Evolutionary conservation across 2,329 filamentous ascomycete species (phyloP), one percentile per base, ranked within the genome.

Genomic region (Pleomassaria siparia): DNA sequence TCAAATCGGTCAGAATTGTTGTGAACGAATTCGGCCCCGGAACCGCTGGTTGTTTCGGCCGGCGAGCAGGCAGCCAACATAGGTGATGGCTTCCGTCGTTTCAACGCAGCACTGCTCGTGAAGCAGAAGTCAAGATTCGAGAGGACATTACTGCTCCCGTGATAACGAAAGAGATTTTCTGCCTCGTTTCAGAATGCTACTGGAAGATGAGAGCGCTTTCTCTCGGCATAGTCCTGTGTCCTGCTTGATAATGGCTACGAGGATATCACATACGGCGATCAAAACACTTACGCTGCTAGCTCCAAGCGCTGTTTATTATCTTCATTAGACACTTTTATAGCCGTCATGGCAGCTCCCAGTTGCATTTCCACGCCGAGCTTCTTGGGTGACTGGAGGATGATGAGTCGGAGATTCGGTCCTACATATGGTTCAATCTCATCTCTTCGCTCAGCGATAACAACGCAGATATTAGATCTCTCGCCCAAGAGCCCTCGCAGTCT

Each of bases 261-360:
- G 10, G 26, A 33, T 11, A 15, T 15, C 4, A 15, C 3, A 29
- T 21, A 2, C 13, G 5, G n/a, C n/a, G 26, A 9, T 18, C 28
- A n/a, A 20, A 18, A 12, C 20, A 51, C 56, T 47, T 55, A 64
- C 61, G 54, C 50, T 10, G 53, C 32, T 3, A 63, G 20, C 39
- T 53, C 41, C 28, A 64, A 26, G 3, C 26, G 16, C 26, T 43
- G 15, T 21, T 36, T 37, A 11, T 40, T 21, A 8, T 25, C 22
- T 9, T 44, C 37, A 9, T 46, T 30, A 6, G 35, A 21, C 28
- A 46, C 40, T 10, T 36, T 16, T 2, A 51, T 68, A 64, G 4
- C 66, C 66, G 16, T 60, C 65, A 43, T 68, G 69, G 37, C 67
- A 69, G 4, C 68, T 50, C n/a, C n/a, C n/a, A n/a, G n/a, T n/a